Evolutionary conservation across 345 rosid genomes (phyloP).

Genomic region (Lumnitzera racemosa): DNA sequence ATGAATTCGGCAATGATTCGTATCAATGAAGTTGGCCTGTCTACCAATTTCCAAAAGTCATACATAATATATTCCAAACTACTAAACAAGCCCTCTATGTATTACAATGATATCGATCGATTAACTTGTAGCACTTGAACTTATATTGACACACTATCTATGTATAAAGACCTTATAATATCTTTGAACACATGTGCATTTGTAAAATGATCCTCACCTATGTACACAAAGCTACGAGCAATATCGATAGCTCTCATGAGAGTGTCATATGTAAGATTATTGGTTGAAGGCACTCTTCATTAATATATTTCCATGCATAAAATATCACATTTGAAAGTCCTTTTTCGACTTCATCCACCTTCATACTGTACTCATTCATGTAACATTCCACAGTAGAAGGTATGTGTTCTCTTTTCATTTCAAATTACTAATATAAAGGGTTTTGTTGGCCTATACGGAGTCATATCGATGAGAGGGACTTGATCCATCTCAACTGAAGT

Average conservation of each 20-base stretch:
- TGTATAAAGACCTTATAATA: slow-evolving; percentile 5
- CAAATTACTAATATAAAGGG: slow-evolving; percentile 8
- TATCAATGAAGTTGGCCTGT: too few species aligned
- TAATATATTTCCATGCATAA: slow-evolving; percentile 19
- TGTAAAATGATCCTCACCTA: slow-evolving; percentile 13
- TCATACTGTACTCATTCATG: slow-evolving; percentile 2
- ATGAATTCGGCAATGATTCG: too few species aligned
- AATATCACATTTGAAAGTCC: slow-evolving; percentile 2
- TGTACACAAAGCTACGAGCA: slow-evolving; percentile 17
- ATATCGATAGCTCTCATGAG: slow-evolving; percentile 15
- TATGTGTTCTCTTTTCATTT: slow-evolving; percentile 14
- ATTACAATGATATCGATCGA: too few species aligned
- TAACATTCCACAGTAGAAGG: slow-evolving; percentile 17
- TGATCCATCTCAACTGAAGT: too few species aligned
- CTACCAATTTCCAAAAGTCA: too few species aligned
- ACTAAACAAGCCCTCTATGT: too few species aligned
- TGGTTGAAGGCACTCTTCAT: slow-evolving; percentile 10
- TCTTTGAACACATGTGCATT: neutral
- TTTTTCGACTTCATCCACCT: slow-evolving; percentile 5
- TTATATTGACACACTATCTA: slow-evolving; percentile 8
- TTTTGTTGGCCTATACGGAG: too few species aligned
- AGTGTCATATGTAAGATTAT: slow-evolving; percentile 6
- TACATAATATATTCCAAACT: too few species aligned
- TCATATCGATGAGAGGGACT: too few species aligned
- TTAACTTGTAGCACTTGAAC: too few species aligned